These are phyloP conservation scores for Aspergillus nanangensis DNA, from an alignment of 495 filamentous ascomycete genomes.

Conservation along the genomic window DNA sequence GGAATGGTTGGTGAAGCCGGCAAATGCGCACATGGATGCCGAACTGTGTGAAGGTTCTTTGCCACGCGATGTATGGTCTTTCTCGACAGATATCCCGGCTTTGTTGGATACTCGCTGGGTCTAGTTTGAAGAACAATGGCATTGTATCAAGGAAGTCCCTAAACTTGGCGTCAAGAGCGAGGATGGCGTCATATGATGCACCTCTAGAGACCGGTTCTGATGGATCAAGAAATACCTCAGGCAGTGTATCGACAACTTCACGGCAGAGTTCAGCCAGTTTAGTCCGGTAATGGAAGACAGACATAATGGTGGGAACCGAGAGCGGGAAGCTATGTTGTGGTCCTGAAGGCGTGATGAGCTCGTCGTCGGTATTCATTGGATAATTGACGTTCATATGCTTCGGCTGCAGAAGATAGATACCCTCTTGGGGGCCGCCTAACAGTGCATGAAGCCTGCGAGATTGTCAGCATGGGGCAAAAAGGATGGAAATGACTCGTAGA, in stretches of 20 bases:
- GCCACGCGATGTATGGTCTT: conserved; percentile 21
- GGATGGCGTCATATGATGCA: conserved; percentile 14
- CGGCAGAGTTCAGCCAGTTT: conserved; percentile 21
- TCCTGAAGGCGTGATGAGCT: conserved; percentile 12
- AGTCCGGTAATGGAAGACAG: conserved; percentile 19
- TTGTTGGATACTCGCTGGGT: conserved; percentile 16
- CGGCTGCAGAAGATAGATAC: conserved; percentile 22
- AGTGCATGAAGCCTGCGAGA: conserved; percentile 20
- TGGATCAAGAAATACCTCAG: conserved; percentile 16
- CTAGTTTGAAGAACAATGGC: conserved; percentile 19
- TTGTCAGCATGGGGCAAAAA: conserved; percentile 1
- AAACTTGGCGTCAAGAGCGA: conserved; percentile 19
- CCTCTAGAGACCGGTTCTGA: conserved; percentile 7
- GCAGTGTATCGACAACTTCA: conserved; percentile 24
- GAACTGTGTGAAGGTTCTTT: conserved; percentile 19
- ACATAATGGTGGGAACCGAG: conserved; percentile 19
- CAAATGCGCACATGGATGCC: conserved; percentile 22
- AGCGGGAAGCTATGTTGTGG: conserved; percentile 9
- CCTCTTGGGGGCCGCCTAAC: conserved; percentile 21
- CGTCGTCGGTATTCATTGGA: conserved; percentile 26
- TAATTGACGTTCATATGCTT: conserved; percentile 29
- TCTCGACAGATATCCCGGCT: conserved; percentile 16
- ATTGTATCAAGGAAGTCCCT: conserved; percentile 12
- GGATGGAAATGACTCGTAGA: neutral
- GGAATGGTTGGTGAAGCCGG: conserved; percentile 26